phyloP scores from a whole-genome alignment of 129 eudicot species.

The Deinandra increscens region DNA sequence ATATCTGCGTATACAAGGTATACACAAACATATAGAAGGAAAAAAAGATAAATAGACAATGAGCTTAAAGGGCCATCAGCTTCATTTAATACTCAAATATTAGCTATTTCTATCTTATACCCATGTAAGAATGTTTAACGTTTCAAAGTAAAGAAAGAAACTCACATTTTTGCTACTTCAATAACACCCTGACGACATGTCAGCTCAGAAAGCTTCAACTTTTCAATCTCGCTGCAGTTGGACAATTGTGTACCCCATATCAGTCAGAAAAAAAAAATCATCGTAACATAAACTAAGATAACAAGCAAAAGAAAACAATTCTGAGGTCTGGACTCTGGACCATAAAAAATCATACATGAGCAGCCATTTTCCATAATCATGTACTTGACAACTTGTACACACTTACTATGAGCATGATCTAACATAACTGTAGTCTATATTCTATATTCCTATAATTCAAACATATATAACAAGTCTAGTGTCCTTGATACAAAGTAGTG shows the following conservation, averaged over 20 bases:
- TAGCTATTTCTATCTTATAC: not conserved
- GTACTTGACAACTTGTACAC: not conserved
- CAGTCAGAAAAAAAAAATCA: slow-evolving; percentile 21
- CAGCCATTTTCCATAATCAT: not conserved
- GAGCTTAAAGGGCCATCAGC: not conserved
- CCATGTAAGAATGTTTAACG: not conserved
- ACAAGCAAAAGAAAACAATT: not conserved
- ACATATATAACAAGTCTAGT: not conserved
- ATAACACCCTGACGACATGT: slow-evolving; percentile 91
- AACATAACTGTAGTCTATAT: not conserved
- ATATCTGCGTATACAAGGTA: not conserved
- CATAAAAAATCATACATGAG: slow-evolving; percentile 1
- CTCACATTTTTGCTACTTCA: slow-evolving; percentile 97
- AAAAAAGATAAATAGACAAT: too few species aligned
- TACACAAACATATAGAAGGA: too few species aligned
- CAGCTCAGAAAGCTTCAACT: slow-evolving; percentile 92
- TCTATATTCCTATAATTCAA: not conserved
- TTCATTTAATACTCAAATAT: not conserved
- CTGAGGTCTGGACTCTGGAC: not conserved
- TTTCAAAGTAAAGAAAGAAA: not conserved
- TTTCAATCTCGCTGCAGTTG: slow-evolving; percentile 80
- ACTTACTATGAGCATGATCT: not conserved
- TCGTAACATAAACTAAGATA: not conserved
- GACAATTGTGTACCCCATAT: slow-evolving; percentile 10
- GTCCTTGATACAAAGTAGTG: slow-evolving; percentile 2